Evolutionary conservation across 768 basidiomycete genomes (phyloP).

Genomic region (Boletus sp.): DNA sequence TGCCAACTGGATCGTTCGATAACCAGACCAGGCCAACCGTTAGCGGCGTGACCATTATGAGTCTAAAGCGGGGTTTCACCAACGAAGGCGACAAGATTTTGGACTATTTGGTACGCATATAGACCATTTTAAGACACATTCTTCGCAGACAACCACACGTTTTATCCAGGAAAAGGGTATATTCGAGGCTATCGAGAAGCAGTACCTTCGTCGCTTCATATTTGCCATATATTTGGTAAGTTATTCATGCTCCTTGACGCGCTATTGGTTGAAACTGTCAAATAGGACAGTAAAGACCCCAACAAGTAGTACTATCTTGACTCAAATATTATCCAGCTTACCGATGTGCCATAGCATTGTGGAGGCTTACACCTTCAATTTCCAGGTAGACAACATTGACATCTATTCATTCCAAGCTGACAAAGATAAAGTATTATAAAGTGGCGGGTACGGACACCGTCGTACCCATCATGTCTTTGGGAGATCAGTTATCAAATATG

Average conservation of each 20-base stretch:
- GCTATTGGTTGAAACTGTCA: background rate
- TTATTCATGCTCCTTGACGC: background rate
- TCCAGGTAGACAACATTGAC: constrained; percentile 46
- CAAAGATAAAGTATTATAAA: constrained; percentile 55
- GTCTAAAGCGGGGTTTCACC: constrained; percentile 71
- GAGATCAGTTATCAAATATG: constrained; percentile 53
- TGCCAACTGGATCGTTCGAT: constrained; percentile 37
- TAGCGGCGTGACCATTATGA: constrained; percentile 70
- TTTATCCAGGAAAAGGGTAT: constrained; percentile 72
- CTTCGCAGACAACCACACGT: background rate
- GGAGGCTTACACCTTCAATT: constrained; percentile 87
- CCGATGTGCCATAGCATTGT: constrained; percentile 53
- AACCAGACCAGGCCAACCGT: constrained; percentile 39
- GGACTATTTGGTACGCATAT: constrained; percentile 65
- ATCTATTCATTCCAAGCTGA: constrained; percentile 1
- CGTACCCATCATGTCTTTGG: constrained; percentile 74
- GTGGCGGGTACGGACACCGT: constrained; percentile 55
- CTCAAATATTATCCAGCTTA: constrained; percentile 12
- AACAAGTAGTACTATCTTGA: constrained; percentile 54
- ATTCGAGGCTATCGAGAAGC: constrained; percentile 80
- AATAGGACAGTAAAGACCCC: constrained; percentile 79
- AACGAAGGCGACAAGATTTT: constrained; percentile 80
- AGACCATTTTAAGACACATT: constrained; percentile 10
- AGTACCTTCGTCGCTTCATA: constrained; percentile 80
- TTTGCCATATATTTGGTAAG: constrained; percentile 81